Evolutionary conservation across 129 eudicot genomes (phyloP), one percentile per base, ranked within the genome.

Genomic region (Flaveria bidentis): DNA sequence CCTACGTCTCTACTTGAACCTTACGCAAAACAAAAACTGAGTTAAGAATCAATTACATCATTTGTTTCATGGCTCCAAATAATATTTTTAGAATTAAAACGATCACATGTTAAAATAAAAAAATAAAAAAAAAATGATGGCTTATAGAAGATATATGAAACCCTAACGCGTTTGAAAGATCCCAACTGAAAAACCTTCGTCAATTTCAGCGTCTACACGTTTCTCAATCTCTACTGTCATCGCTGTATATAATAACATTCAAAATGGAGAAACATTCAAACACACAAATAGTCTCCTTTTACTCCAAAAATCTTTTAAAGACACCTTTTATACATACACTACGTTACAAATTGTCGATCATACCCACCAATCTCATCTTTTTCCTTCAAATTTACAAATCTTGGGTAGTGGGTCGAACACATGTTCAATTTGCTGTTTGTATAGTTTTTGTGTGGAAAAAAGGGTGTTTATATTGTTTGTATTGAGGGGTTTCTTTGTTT

Each of bases 111-210:
- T 68, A 77, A 67, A 44, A 56, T 23, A 17, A 76, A 4, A 67
- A 39, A 15, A 15, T 23, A 23, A 28, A 23, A 3, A n/a, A 12
- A 26, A 17, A 69, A 62, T 12, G 20, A 61, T 61, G 72, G n/a
- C 23, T 42, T 61, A n/a, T 50, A 0, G 76, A 69, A 71, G 66
- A 65, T 42, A 63, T 47, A 63, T 47, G 79, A 14, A 74, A 36
- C 8, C 79, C 75, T 66, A 67, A 73, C 84, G 84, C 84, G 84
- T 80, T 67, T 83, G 81, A 77, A 69, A 69, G 17, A 58, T 78
- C 79, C 73, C 45, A 83, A 81, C 89, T 17, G 83, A 83, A 88
- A 83, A 74, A 83, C 87, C 74, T 58, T 73, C 83, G 83, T 80
- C 84, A 80, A 74, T 74, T 66, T 74, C 80, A 66, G 69, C 80